Evolutionary conservation across 2,329 filamentous ascomycete species (phyloP).

Genomic region (Reticulascus tulasneorum): DNA sequence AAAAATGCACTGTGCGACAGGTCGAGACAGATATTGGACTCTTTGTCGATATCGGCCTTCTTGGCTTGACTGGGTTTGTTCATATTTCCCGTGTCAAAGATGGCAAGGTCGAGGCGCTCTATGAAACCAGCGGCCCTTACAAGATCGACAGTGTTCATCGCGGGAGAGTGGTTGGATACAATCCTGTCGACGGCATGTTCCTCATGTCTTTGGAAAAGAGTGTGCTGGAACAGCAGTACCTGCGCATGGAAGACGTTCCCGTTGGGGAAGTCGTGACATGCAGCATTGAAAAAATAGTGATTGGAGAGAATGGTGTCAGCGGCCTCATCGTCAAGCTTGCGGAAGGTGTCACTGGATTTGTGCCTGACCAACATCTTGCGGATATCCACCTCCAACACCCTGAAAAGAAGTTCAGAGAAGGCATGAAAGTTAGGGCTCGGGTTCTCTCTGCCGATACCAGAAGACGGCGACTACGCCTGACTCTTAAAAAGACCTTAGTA

Average conservation of each 20-base stretch:
- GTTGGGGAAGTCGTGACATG: constrained; percentile 78
- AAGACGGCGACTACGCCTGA: constrained; percentile 78
- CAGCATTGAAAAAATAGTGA: constrained; percentile 77
- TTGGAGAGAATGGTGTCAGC: constrained; percentile 72
- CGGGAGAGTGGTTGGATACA: constrained; percentile 82
- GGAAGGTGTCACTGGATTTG: constrained; percentile 84
- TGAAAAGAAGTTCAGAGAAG: constrained; percentile 92
- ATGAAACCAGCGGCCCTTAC: constrained; percentile 71
- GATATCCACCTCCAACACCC: constrained; percentile 86
- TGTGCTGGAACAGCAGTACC: constrained; percentile 80
- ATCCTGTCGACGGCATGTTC: constrained; percentile 79
- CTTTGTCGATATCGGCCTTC: constrained; percentile 64
- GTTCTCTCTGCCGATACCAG: constrained; percentile 75
- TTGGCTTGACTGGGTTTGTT: constrained; percentile 76
- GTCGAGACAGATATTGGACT: constrained; percentile 79
- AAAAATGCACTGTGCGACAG: constrained; percentile 73
- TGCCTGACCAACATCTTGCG: constrained; percentile 82
- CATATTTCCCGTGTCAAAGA: constrained; percentile 93
- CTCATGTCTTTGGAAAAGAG: constrained; percentile 79
- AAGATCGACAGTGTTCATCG: constrained; percentile 74
- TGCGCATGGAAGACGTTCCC: constrained; percentile 86
- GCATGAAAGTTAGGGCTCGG: constrained; percentile 76
- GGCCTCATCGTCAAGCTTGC: constrained; percentile 80
- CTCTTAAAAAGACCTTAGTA: constrained; percentile 89
- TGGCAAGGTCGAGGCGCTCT: constrained; percentile 79